Base-by-base conservation (phyloP, 83 land plant species). In the Picea engelmannii region DNA sequence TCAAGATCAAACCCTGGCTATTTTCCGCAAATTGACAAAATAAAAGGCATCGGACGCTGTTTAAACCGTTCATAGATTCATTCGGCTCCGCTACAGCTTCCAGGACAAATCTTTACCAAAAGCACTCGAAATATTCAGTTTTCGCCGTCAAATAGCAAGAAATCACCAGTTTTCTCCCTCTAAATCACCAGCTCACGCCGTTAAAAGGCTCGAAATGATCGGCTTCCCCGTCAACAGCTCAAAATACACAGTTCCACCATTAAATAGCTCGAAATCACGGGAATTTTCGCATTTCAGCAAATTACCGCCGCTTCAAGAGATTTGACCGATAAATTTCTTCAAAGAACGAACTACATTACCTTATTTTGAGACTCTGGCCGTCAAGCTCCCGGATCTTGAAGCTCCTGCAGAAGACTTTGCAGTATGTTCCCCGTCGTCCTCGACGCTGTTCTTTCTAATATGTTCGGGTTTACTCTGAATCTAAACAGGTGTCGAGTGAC, bases 371-470 rank as follows among this genome's bases (percentile, higher is more conserved):
- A 6, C 38, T 67, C 42, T 42, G 35, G 17, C 71, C 42, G 71
- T 27, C 16, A 11, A 55, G 60, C 60, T 55, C 60, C 60, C 16
- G 60, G 60, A 55, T 55, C 60, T 55, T 55, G 16, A 55, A 55
- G 60, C 17, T 55, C 13, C 38, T 5, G 38, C 21, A 20, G 77
- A 23, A 47, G 58, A n/a, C 23, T 24, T 47, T n/a, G 52, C 21
- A 16, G n/a, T 44, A 6, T 74, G 21, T 9, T 47, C 16, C 60
- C 4, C 60, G 60, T 55, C 60, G 60, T 55, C 60, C 60, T n/a
- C 52, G 49, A 21, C 59, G 23, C 49, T 74, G 77, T 74, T 74
- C 49, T 42, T 74, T 74, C 77, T 49, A 55, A 47, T 47, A 5
- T n/a, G 77, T 74, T 38, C 42, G 17, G 20, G 47, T 49, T 74